These are phyloP conservation scores for Hirschioporus abietinus DNA, from an alignment of 768 basidiomycete genomes.

Conservation along the genomic window DNA sequence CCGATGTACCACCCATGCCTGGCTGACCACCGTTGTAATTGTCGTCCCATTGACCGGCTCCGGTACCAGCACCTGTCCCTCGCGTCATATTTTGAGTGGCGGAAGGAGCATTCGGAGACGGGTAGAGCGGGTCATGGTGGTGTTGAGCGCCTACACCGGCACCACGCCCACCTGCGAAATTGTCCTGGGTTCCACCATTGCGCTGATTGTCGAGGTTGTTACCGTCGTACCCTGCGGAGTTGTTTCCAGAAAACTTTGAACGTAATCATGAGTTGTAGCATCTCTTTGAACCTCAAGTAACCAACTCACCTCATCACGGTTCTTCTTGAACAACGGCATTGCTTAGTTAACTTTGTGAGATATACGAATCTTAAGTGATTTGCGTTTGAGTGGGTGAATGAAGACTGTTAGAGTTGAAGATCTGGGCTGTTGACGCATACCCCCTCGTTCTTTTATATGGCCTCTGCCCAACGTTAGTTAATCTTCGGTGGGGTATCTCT, in stretches of 20 bases:
- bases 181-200: neutral
- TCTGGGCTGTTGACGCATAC: neutral
- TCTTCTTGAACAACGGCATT: neutral
- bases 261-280: neutral
- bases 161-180: neutral
- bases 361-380: neutral
- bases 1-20: neutral
- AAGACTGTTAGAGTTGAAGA: neutral
- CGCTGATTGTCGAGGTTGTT: neutral
- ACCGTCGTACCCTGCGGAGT: neutral
- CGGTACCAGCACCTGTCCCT: neutral
- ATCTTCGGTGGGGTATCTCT: neutral
- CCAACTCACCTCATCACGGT: neutral
- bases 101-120: neutral
- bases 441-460: neutral
- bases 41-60: neutral
- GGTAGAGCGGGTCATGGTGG: neutral
- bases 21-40: neutral
- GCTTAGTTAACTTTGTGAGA: no score
- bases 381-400: neutral
- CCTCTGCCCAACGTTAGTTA: neutral
- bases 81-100: neutral
- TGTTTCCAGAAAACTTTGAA: neutral
- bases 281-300: neutral
- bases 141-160: neutral